Evolutionary conservation across 768 basidiomycete genomes (phyloP), one percentile per base, ranked within the genome.

Genomic region (Xerocomus potaroensis): DNA sequence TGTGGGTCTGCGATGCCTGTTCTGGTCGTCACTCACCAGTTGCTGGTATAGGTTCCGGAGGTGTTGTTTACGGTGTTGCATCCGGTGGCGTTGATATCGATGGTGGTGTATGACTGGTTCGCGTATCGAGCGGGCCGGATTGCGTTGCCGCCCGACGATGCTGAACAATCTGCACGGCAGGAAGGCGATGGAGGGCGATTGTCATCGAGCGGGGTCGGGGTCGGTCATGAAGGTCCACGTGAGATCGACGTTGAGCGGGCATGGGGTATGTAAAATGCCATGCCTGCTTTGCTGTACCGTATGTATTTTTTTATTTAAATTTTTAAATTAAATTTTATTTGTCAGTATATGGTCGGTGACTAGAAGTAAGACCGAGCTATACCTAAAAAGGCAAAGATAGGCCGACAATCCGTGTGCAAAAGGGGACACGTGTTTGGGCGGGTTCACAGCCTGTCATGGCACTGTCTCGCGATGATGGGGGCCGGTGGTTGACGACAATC

Each of bases 51-150:
- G 86, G 72, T 81, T 11, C 74, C 82, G 2, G 72, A 70, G 0
- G 73, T 88, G 26, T 50, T 76, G 22, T 88, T 86, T 65, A 87
- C 86, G 1, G 72, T 73, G 8, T 50, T 88, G 0, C 83, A 83
- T 47, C 87, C 88, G 1, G 64, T 90, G 3, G 74, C 69, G 3
- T 69, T 87, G 27, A 41, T 86, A 6, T 63, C 68, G 0, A 65
- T 77, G 1, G 57, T 72, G 18, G 41, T 79, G 2, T 81, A 77
- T n/a, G 54, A 59, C 14, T 42, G 46, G 21, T 14, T 65, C 10
- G 40, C 31, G 15, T 27, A 10, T 31, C 58, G 59, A 26, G 50
- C 35, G 14, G 75, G 75, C 8, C 57, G 54, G 3, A 74, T 79
- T 26, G 65, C 69, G 30, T 66, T 80, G 12, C 73, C 76, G 1